Percentiles rank a stretch among this genome's conserved stretches.
These are phyloP conservation scores for Vitellaria paradoxa DNA, from an alignment of 179 eudicot species.

Conservation along the genomic window DNA sequence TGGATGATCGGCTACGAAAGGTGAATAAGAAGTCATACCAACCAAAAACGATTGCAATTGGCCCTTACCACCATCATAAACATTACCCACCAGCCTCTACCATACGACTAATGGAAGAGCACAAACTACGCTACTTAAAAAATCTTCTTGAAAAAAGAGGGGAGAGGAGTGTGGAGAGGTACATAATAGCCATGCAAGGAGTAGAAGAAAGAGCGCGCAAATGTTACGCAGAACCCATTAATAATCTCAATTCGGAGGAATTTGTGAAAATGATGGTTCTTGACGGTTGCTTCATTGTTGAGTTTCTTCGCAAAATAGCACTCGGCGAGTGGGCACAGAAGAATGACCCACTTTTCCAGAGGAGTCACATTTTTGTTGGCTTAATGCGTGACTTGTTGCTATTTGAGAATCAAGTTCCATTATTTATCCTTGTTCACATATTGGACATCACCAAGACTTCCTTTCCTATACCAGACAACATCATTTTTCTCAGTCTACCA, in stretches of 20 bases:
- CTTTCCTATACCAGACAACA: neutral
- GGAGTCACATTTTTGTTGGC: slow-evolving; percentile 10
- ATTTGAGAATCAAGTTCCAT: slow-evolving; percentile 28
- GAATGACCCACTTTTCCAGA: slow-evolving; percentile 16
- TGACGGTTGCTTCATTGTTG: slow-evolving; percentile 13
- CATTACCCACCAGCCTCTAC: slow-evolving; percentile 5
- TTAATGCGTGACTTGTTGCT: neutral
- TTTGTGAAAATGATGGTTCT: slow-evolving; percentile 21
- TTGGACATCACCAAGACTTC: slow-evolving; percentile 12
- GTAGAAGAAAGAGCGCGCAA: neutral
- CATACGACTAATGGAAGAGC: slow-evolving; percentile 12
- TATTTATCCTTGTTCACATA: slow-evolving; percentile 19
- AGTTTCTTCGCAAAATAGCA: neutral
- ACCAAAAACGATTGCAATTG: slow-evolving; percentile 2
- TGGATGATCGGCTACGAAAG: too few species aligned
- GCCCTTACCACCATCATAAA: neutral
- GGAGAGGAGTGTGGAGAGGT: neutral
- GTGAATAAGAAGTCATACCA: slow-evolving; percentile 2
- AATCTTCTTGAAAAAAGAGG: neutral
- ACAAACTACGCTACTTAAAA: neutral
- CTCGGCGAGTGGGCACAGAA: neutral
- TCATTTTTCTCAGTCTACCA: neutral
- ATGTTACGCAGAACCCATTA: slow-evolving; percentile 6
- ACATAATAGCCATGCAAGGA: neutral
- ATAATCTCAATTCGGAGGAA: neutral